These are phyloP conservation scores for Lactarius vividus DNA, from an alignment of 768 basidiomycete genomes.

Conservation along the genomic window DNA sequence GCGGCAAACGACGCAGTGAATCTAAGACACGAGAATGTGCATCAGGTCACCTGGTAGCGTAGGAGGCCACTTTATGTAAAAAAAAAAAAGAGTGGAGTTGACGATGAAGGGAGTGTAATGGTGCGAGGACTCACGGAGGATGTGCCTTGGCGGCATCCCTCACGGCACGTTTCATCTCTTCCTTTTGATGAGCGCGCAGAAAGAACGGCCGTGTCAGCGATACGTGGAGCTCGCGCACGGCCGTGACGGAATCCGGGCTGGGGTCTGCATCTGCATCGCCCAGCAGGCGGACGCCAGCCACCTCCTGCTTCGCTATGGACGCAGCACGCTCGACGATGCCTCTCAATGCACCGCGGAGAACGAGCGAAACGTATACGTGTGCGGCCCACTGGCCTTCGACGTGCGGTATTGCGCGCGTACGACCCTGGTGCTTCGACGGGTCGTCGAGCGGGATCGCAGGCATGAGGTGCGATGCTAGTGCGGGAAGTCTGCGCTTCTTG, in stretches of 20 bases:
- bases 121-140: slow-evolving; percentile 42
- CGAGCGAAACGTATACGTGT: slow-evolving; percentile 72
- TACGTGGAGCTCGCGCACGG: slow-evolving; percentile 62
- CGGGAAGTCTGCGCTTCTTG: slow-evolving; percentile 57
- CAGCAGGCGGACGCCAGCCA: slow-evolving; percentile 50
- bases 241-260: slow-evolving; percentile 25
- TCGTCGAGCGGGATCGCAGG: slow-evolving; percentile 58
- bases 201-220: slow-evolving; percentile 83
- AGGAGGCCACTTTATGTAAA: neutral
- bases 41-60: slow-evolving; percentile 9
- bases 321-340: slow-evolving; percentile 47
- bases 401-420: slow-evolving; percentile 69
- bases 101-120: neutral
- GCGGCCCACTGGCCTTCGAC: slow-evolving; percentile 84
- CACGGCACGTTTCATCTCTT: slow-evolving; percentile 65
- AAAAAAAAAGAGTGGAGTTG: neutral
- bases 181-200: slow-evolving; percentile 74
- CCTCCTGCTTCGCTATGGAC: slow-evolving; percentile 40
- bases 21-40: slow-evolving; percentile 39
- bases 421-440: slow-evolving; percentile 82
- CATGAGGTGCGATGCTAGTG: slow-evolving; percentile 49
- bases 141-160: slow-evolving; percentile 47
- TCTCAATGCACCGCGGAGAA: slow-evolving; percentile 44
- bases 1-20: slow-evolving; percentile 71
- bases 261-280: slow-evolving; percentile 29